These are phyloP conservation scores for Corchorus capsularis DNA, from an alignment of 345 rosid species.

Conservation along the genomic window DNA sequence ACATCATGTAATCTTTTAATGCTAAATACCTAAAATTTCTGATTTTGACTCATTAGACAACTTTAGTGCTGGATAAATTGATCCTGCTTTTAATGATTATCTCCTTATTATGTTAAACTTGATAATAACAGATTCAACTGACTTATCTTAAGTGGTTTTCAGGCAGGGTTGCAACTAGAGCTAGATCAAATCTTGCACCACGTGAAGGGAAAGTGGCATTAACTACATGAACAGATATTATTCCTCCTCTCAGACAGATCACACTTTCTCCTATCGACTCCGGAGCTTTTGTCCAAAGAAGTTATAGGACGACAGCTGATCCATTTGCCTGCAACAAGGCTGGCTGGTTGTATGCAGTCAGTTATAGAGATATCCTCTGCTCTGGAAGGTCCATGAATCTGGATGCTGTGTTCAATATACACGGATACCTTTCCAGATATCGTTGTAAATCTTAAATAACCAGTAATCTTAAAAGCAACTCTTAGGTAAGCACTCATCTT, in stretches of 20 bases:
- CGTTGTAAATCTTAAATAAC: not conserved
- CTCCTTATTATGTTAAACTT: not conserved
- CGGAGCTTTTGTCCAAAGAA: constrained; percentile 2
- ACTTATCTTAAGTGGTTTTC: constrained; percentile 27
- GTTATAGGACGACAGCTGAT: not conserved
- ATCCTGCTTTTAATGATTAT: not conserved
- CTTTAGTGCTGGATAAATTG: not conserved
- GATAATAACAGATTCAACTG: not conserved
- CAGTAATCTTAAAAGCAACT: not conserved
- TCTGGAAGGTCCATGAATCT: not conserved
- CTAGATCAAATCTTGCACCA: constrained; percentile 18
- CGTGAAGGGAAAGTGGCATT: constrained; percentile 30
- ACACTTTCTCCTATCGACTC: not conserved
- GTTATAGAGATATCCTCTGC: not conserved
- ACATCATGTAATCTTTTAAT: not conserved
- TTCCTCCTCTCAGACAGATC: not conserved
- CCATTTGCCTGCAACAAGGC: not conserved
- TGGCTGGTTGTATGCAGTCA: constrained; percentile 6
- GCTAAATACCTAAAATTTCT: not conserved
- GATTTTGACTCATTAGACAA: not conserved
- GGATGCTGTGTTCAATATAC: not conserved
- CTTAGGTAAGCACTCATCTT: not conserved
- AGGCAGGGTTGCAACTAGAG: constrained; percentile 29
- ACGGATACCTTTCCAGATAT: not conserved
- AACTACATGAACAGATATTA: constrained; percentile 21